phyloP scores from a whole-genome alignment of 208 protist species.

The Leishmania lainsoni region DNA sequence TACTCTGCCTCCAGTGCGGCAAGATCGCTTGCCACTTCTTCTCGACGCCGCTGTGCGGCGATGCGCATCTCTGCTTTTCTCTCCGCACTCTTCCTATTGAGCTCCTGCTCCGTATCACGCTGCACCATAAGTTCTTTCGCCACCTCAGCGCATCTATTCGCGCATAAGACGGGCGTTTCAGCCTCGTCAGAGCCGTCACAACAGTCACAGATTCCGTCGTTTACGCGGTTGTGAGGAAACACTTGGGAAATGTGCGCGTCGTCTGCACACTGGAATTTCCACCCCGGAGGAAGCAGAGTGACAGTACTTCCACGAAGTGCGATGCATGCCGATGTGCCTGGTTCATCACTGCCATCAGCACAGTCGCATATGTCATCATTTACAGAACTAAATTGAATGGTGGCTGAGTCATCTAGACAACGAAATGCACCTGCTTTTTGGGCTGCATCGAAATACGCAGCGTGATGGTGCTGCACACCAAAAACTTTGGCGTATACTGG shows the following conservation, averaged over 20 bases:
- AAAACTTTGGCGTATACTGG: conserved; percentile 1
- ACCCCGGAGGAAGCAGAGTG: conserved; percentile 14
- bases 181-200: conserved; percentile 95
- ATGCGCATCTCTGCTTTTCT: conserved; percentile 39
- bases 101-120: conserved; percentile 28
- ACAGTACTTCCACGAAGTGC: conserved; percentile 8
- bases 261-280: conserved; percentile 89
- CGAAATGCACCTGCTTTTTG: conserved; percentile 28
- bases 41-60: conserved; percentile 25
- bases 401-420: conserved; percentile 46
- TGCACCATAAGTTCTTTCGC: conserved; percentile 30
- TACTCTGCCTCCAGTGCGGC: conserved; percentile 20
- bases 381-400: conserved; percentile 69
- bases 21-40: conserved; percentile 15
- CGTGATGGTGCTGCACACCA: conserved; percentile 32
- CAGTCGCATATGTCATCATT: conserved; percentile 98
- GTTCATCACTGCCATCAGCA: conserved; percentile 94
- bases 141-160: conserved; percentile 66
- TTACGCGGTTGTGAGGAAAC: conserved; percentile 74
- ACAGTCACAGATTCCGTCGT: conserved; percentile 95
- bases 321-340: conserved; percentile 82
- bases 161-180: conserved; percentile 36
- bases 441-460: conserved; percentile 30
- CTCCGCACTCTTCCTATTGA: conserved; percentile 15
- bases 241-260: conserved; percentile 42